Percentiles rank a stretch among this genome's conserved stretches.
Conservation (phyloP, 2,329 filamentous ascomycete species). For the Sporothrix luriei region DNA sequence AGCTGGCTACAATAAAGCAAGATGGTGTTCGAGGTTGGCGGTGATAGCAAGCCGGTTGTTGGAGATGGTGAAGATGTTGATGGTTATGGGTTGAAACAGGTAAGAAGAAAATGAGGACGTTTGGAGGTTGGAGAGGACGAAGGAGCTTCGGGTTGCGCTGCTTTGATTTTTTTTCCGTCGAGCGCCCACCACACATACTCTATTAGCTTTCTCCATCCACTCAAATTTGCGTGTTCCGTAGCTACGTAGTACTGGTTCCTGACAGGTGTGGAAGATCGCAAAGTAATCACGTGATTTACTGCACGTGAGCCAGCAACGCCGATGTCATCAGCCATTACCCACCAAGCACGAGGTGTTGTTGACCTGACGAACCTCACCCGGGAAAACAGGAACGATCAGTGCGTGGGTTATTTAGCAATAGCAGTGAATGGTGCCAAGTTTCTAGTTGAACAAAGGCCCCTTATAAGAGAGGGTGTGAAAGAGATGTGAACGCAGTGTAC, state of each 20-base stretch:
- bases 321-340: background rate
- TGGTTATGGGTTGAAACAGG: constrained; percentile 4
- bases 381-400: background rate
- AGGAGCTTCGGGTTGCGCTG: constrained; percentile 27
- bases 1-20: background rate
- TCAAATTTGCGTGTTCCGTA: constrained; percentile 29
- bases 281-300: background rate
- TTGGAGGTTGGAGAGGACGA: constrained; percentile 29
- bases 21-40: background rate
- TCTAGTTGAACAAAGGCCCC: background rate
- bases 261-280: constrained; percentile 21
- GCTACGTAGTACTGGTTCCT: constrained; percentile 31
- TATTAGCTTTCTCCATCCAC: constrained; percentile 34
- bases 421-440: background rate
- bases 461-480: background rate
- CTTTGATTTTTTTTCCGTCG: constrained; percentile 33
- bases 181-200: constrained; percentile 25
- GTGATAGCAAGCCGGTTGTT: background rate
- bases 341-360: background rate
- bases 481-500: too few relatives aligned
- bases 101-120: constrained; percentile 15
- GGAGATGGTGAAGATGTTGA: constrained; percentile 1
- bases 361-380: background rate
- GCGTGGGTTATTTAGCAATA: background rate
- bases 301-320: background rate